A percentile compares a stretch with the other conserved stretches of the same genome.
Conservation (phyloP, 1,284 basidiomycete species). For the Lentinus polychrous region DNA sequence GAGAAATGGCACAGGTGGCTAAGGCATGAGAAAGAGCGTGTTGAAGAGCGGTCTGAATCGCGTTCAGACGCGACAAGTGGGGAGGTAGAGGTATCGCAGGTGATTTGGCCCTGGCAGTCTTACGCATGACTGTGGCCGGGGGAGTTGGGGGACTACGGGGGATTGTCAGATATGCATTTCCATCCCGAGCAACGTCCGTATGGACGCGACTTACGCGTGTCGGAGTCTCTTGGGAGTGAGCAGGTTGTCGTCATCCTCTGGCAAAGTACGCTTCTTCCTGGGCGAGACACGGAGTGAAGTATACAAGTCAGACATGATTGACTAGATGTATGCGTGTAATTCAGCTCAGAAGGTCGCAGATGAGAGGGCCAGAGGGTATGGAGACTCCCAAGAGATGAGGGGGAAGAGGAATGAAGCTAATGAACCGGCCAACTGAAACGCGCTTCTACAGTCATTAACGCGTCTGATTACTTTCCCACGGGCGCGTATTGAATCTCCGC, state of each 20-base stretch:
- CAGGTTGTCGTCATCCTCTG: constrained; percentile 40
- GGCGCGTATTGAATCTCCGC: background rate
- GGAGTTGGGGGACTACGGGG: constrained; percentile 46
- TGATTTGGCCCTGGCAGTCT: constrained; percentile 15
- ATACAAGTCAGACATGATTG: constrained; percentile 55
- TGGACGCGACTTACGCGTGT: constrained; percentile 36
- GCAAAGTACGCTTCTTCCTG: constrained; percentile 50
- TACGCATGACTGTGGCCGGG: constrained; percentile 36
- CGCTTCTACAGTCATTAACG: constrained; percentile 8
- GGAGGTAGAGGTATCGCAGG: constrained; percentile 39
- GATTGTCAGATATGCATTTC: background rate
- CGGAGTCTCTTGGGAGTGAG: constrained; percentile 65
- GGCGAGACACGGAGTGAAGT: constrained; percentile 55
- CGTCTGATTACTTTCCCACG: constrained; percentile 14
- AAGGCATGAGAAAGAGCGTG: constrained; percentile 77
- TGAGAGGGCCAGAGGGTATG: constrained; percentile 11
- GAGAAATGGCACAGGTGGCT: constrained; percentile 72
- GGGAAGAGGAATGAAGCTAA: constrained; percentile 7
- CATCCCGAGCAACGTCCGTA: background rate
- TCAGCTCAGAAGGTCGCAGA: constrained; percentile 6
- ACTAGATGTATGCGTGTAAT: constrained; percentile 10
- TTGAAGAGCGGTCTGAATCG: constrained; percentile 61
- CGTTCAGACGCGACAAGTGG: constrained; percentile 53
- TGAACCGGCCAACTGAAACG: constrained; percentile 1
- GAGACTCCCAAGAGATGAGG: constrained; percentile 12